Conservation (phyloP, 768 basidiomycete genomes). For the Stropharia rugosoannulata region DNA sequence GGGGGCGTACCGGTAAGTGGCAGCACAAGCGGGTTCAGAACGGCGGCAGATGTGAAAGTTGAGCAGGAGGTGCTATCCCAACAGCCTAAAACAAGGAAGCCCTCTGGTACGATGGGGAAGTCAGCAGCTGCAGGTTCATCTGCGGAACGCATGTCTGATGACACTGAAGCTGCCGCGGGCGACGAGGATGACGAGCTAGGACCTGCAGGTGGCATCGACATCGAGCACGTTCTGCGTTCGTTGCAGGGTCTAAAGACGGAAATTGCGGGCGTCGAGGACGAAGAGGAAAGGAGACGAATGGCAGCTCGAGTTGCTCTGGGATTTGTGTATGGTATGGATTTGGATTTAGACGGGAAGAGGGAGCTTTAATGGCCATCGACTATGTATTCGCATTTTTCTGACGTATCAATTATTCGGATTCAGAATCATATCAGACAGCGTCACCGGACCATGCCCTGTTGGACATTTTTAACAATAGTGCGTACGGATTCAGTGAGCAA, state of each 20-base stretch:
- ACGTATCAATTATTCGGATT: no score
- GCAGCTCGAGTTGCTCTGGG: conserved; percentile 75
- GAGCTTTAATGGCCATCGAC: no score
- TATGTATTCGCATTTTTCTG: no score
- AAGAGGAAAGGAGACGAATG: conserved; percentile 61
- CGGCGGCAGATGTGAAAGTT: not conserved
- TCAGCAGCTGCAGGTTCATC: not conserved
- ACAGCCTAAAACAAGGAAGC: not conserved
- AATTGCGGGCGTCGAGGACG: conserved; percentile 64
- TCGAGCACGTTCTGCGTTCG: conserved; percentile 56
- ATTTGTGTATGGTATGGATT: conserved; percentile 65
- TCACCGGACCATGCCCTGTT: no score
- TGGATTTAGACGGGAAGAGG: not conserved
- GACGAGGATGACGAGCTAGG: not conserved
- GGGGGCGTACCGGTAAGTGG: conserved; percentile 23
- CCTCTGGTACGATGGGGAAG: not conserved
- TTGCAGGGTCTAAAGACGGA: conserved; percentile 74
- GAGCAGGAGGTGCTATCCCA: not conserved
- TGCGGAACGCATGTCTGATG: not conserved
- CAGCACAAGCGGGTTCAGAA: not conserved
- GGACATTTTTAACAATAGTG: no score
- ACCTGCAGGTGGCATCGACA: conserved; percentile 53
- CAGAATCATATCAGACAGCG: no score
- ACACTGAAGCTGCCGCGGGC: not conserved
- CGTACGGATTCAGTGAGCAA: no score